Conservation (phyloP, 371 early-diverging fungal species). For the Cokeromyces recurvatus region DNA sequence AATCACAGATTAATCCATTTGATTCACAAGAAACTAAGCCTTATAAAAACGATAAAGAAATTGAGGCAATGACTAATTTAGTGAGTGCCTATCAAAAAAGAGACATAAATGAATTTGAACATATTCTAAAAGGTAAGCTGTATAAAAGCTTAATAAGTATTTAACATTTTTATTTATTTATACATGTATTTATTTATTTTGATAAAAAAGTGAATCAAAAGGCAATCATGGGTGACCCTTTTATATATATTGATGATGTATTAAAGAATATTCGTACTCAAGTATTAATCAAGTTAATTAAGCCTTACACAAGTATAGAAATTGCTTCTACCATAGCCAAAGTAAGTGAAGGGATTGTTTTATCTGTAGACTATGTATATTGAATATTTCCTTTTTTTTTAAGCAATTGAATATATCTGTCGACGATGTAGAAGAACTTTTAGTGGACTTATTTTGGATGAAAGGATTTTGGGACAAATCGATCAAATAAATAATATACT, state of each 20-base stretch:
- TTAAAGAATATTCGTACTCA: slow-evolving; percentile 86
- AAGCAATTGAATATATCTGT: slow-evolving; percentile 74
- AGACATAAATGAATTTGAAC: slow-evolving; percentile 85
- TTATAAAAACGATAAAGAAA: slow-evolving; percentile 87
- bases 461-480: slow-evolving; percentile 76
- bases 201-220: slow-evolving; percentile 62
- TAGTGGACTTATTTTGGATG: slow-evolving; percentile 85
- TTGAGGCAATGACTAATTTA: slow-evolving; percentile 88
- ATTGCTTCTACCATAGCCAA: slow-evolving; percentile 70
- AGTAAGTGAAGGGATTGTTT: slow-evolving; percentile 48
- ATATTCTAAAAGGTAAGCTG: slow-evolving; percentile 57
- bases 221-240: slow-evolving; percentile 84
- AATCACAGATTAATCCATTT: slow-evolving; percentile 92
- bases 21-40: slow-evolving; percentile 96
- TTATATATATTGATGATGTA: slow-evolving; percentile 92
- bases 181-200: too few species aligned
- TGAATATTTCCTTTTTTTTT: slow-evolving; percentile 7
- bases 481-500: slow-evolving; percentile 78
- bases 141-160: neutral
- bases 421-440: slow-evolving; percentile 78
- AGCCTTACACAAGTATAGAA: slow-evolving; percentile 89
- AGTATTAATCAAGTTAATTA: slow-evolving; percentile 77
- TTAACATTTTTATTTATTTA: too few species aligned
- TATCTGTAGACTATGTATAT: too few species aligned
- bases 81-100: slow-evolving; percentile 87